These are phyloP conservation scores for Chrysosporium keratinophilum DNA, from an alignment of 2,329 filamentous ascomycete species.

Conservation along the genomic window DNA sequence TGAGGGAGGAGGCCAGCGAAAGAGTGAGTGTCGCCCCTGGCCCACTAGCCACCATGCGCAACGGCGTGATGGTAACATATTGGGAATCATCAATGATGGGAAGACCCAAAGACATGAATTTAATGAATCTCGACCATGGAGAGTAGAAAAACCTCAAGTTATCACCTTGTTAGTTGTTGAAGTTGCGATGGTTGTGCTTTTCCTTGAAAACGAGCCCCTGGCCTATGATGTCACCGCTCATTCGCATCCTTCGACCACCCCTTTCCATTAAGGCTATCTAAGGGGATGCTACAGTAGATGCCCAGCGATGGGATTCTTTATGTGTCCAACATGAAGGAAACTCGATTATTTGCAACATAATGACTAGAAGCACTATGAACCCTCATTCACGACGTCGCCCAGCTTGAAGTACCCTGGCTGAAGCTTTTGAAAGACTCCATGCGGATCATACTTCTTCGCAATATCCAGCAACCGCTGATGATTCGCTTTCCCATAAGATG, in stretches of 20 bases:
- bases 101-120: background rate
- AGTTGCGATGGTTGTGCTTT: background rate
- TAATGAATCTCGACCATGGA: background rate
- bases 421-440: constrained; percentile 28
- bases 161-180: background rate
- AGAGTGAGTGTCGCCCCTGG: background rate
- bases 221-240: background rate
- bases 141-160: too few relatives aligned
- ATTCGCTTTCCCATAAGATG: constrained; percentile 30
- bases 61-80: constrained; percentile 11
- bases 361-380: background rate
- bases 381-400: background rate
- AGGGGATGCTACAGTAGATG: too few relatives aligned
- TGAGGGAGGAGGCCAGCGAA: background rate
- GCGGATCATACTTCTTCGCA: constrained; percentile 32
- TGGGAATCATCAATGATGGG: background rate
- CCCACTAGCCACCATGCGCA: background rate
- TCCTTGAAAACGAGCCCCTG: background rate
- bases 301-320: too few relatives aligned
- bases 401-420: constrained; percentile 36
- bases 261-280: too few relatives aligned
- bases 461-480: constrained; percentile 24
- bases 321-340: too few relatives aligned
- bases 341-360: too few relatives aligned
- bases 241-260: background rate